Conservation (phyloP, 2,329 filamentous ascomycete species). For the Alternaria sp. region DNA sequence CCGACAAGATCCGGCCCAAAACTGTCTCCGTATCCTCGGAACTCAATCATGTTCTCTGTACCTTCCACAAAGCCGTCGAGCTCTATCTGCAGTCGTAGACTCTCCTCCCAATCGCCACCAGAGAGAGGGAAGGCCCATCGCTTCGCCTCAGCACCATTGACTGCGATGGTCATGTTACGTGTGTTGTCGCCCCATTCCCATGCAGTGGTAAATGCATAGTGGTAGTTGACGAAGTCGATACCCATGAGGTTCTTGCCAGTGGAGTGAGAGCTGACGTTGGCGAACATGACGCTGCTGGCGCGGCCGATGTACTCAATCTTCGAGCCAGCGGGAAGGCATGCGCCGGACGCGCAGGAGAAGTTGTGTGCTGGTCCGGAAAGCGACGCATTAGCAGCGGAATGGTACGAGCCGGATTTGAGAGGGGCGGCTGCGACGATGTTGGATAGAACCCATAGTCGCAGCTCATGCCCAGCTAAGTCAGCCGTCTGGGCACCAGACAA, state of each 20-base stretch:
- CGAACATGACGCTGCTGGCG: constrained; percentile 35
- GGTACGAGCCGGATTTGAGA: constrained; percentile 30
- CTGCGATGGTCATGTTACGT: constrained; percentile 45
- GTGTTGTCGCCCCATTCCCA: constrained; percentile 44
- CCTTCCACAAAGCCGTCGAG: constrained; percentile 36
- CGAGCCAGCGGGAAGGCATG: constrained; percentile 38
- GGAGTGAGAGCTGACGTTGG: constrained; percentile 28
- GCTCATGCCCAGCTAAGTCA: constrained; percentile 32
- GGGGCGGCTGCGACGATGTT: constrained; percentile 28
- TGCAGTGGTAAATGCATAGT: constrained; percentile 46
- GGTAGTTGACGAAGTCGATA: constrained; percentile 52
- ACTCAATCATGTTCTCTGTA: constrained; percentile 27
- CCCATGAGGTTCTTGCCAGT: constrained; percentile 41
- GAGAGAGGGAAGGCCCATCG: constrained; percentile 49
- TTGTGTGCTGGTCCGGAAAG: constrained; percentile 38
- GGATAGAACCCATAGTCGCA: constrained; percentile 45
- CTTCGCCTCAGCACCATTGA: constrained; percentile 47
- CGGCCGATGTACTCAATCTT: constrained; percentile 45
- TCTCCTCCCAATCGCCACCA: constrained; percentile 50
- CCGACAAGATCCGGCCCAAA: constrained; percentile 40
- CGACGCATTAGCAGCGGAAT: constrained; percentile 40
- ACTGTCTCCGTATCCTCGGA: constrained; percentile 20
- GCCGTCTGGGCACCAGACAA: constrained; percentile 23
- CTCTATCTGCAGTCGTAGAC: constrained; percentile 30
- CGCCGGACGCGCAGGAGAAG: constrained; percentile 27